phyloP scores from a whole-genome alignment of 179 eudicot species.

The Spergularia azorica region DNA sequence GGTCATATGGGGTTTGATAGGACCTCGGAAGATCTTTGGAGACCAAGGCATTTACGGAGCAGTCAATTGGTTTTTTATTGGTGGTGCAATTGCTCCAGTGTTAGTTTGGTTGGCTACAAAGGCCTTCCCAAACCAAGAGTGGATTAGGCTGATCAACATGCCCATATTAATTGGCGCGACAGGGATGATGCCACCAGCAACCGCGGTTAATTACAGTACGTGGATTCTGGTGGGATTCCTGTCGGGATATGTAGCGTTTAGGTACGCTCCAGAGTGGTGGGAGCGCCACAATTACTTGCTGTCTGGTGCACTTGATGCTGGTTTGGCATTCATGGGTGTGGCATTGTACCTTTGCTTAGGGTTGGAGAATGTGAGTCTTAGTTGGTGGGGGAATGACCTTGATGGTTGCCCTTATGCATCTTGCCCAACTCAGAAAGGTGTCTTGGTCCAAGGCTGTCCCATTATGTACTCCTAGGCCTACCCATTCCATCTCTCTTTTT shows the following conservation, averaged over 20 bases:
- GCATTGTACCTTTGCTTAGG: conserved; percentile 80
- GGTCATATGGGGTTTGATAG: conserved; percentile 87
- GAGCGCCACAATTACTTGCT: conserved; percentile 73
- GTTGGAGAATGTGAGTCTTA: conserved; percentile 52
- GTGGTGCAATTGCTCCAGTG: conserved; percentile 81
- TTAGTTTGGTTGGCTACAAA: conserved; percentile 74
- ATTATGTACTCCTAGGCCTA: conserved; percentile 22
- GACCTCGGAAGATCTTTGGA: conserved; percentile 83
- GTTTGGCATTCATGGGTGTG: conserved; percentile 95
- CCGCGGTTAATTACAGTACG: conserved; percentile 83
- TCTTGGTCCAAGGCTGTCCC: conserved; percentile 64
- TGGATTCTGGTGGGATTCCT: conserved; percentile 83
- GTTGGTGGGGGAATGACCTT: conserved; percentile 94
- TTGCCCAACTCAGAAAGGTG: conserved; percentile 80
- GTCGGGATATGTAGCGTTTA: conserved; percentile 72
- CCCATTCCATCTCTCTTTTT: too few species aligned
- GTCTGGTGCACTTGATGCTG: conserved; percentile 92
- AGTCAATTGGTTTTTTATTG: conserved; percentile 83
- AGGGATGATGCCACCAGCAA: conserved; percentile 88
- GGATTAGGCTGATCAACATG: conserved; percentile 91
- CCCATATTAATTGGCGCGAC: conserved; percentile 83
- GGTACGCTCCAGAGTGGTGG: conserved; percentile 87
- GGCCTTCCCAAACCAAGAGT: conserved; percentile 70
- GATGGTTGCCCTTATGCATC: conserved; percentile 87
- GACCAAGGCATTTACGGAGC: conserved; percentile 66